Evolutionary conservation across 2,329 filamentous ascomycete species (phyloP).

Genomic region (Microdochium bolleyi): DNA sequence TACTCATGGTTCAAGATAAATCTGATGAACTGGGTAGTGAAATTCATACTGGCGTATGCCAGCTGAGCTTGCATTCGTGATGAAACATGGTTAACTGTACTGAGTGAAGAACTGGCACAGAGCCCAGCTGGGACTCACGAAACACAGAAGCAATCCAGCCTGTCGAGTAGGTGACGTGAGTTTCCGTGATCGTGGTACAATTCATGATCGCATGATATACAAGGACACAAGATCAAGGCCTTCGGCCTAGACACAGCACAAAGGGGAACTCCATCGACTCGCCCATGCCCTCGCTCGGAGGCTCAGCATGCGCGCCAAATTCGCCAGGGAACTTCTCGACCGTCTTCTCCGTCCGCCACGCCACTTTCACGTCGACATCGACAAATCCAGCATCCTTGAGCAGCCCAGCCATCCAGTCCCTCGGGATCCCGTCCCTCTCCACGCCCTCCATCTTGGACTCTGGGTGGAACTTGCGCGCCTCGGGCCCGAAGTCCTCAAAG

Average conservation of each 20-base stretch:
- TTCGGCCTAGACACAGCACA: not conserved
- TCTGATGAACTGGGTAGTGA: no score
- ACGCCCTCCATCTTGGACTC: slow-evolving; percentile 42
- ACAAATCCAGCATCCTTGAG: slow-evolving; percentile 37
- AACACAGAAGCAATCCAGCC: no score
- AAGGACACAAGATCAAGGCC: not conserved
- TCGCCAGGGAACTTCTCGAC: slow-evolving; percentile 36
- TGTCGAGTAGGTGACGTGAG: no score
- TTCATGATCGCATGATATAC: no score
- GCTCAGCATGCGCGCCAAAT: slow-evolving; percentile 10
- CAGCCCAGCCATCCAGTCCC: slow-evolving; percentile 20
- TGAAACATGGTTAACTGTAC: no score
- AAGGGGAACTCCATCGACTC: not conserved
- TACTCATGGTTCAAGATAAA: no score
- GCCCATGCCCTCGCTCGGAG: not conserved
- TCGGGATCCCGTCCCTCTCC: slow-evolving; percentile 42
- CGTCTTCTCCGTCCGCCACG: slow-evolving; percentile 39
- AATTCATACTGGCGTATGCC: no score
- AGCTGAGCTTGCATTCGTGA: no score
- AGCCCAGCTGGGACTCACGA: no score
- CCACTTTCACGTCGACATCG: slow-evolving; percentile 36
- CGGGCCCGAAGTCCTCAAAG: slow-evolving; percentile 47
- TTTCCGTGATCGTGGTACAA: no score
- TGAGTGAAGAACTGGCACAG: no score
- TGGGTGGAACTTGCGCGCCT: slow-evolving; percentile 43